phyloP scores from a whole-genome alignment of 2,329 filamentous ascomycete species.

The Scytalidium sp. region DNA sequence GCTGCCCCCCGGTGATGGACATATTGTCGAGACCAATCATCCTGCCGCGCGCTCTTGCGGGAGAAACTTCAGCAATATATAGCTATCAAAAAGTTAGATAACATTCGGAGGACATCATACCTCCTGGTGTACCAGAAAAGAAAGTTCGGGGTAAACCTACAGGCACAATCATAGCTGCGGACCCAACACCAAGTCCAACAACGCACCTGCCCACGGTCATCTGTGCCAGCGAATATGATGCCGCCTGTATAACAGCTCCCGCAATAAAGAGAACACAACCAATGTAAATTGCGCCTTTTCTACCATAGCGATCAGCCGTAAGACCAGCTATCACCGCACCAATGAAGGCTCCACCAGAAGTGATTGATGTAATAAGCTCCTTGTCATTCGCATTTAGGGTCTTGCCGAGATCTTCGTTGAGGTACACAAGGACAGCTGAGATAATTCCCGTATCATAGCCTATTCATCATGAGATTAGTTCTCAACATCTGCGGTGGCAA shows the following conservation, averaged over 20 bases:
- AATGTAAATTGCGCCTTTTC: conserved; percentile 36
- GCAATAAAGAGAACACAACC: conserved; percentile 37
- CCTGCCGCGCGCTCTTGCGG: conserved; percentile 44
- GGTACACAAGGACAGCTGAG: conserved; percentile 40
- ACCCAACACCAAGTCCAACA: conserved; percentile 46
- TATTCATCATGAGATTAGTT: conserved; percentile 17
- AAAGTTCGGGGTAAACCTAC: conserved; percentile 14
- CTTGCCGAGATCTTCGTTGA: conserved; percentile 35
- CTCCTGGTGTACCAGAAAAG: conserved; percentile 1
- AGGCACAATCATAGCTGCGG: conserved; percentile 43
- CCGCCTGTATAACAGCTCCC: conserved; percentile 34
- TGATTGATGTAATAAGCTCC: conserved; percentile 50
- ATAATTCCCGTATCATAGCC: conserved; percentile 47
- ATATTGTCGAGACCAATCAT: conserved; percentile 49
- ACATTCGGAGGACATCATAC: no score
- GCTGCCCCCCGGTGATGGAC: conserved; percentile 38
- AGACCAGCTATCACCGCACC: conserved; percentile 36
- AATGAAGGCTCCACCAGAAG: conserved; percentile 44
- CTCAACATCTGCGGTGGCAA: conserved; percentile 12
- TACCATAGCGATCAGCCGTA: conserved; percentile 35
- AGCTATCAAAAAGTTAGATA: conserved; percentile 10
- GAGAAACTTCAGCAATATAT: conserved; percentile 49
- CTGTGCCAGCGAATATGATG: conserved; percentile 36
- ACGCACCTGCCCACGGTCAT: conserved; percentile 43
- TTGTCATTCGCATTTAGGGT: conserved; percentile 39